Conservation (phyloP, 2,329 filamentous ascomycete species). For the Scedosporium aurantiacum region DNA sequence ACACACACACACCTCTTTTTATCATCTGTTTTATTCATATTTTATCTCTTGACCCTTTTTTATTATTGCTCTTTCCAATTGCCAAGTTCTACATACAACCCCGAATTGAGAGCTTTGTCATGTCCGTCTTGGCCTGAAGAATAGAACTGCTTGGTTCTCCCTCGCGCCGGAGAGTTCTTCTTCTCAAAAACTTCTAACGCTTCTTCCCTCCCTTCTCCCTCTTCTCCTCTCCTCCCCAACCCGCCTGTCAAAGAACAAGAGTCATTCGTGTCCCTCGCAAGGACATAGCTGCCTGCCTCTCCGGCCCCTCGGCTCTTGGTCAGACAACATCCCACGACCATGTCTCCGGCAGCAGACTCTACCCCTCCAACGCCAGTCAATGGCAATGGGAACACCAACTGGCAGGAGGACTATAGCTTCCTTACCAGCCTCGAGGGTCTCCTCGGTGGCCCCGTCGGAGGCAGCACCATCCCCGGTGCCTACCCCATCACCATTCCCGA, state of each 20-base stretch:
- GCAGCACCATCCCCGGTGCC: not conserved
- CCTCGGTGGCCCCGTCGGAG: slow-evolving; percentile 2
- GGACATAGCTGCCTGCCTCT: not conserved
- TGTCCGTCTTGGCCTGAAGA: not conserved
- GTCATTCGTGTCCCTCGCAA: not conserved
- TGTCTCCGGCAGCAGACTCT: slow-evolving; percentile 3
- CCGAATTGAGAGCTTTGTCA: not conserved
- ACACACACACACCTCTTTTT: too few species aligned
- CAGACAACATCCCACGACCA: not conserved
- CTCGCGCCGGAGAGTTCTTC: not conserved
- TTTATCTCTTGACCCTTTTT: not conserved
- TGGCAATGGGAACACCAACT: not conserved
- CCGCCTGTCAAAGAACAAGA: not conserved
- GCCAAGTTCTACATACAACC: not conserved
- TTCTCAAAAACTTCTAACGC: not conserved
- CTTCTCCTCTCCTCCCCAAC: not conserved
- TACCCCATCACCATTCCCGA: not conserved
- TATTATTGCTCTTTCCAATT: not conserved
- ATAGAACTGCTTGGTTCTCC: not conserved
- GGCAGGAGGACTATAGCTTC: not conserved
- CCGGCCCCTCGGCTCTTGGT: not conserved
- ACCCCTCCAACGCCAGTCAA: not conserved
- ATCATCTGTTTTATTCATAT: too few species aligned
- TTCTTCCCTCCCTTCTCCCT: not conserved
- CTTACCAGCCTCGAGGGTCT: slow-evolving; percentile 1